phyloP scores from a whole-genome alignment of 306 rosid species.

The Castanea mollissima region DNA sequence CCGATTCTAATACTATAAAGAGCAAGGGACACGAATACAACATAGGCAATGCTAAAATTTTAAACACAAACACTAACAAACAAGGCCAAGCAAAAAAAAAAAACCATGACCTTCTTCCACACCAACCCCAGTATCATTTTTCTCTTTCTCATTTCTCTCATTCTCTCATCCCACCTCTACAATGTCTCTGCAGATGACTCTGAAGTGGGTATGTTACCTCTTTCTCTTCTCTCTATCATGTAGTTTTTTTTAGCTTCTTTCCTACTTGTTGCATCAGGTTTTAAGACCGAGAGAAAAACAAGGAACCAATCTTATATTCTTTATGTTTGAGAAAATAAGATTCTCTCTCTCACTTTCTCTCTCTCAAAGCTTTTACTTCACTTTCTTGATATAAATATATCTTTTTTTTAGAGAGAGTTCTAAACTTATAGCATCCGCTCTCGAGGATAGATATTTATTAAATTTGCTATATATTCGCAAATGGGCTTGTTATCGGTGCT shows the following conservation, averaged over 20 bases:
- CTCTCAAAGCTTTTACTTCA: not conserved
- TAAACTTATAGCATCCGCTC: too few relatives aligned
- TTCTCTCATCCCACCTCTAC: slow-evolving; percentile 22
- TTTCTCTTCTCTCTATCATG: not conserved
- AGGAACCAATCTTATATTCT: not conserved
- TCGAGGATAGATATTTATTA: too few relatives aligned
- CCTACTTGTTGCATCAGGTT: not conserved
- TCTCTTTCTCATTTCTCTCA: slow-evolving; percentile 18
- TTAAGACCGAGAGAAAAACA: not conserved
- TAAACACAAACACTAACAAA: not conserved
- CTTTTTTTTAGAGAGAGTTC: not conserved
- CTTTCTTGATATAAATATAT: not conserved
- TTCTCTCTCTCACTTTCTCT: not conserved
- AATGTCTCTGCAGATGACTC: slow-evolving; percentile 32
- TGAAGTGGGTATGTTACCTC: slow-evolving; percentile 42
- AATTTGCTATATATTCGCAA: too few relatives aligned
- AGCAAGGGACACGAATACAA: not conserved
- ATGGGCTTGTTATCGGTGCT: too few relatives aligned
- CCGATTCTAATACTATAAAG: too few relatives aligned
- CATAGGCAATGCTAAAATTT: not conserved
- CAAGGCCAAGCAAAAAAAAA: not conserved
- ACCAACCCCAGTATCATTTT: slow-evolving; percentile 18
- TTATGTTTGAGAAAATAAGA: not conserved
- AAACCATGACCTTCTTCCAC: not conserved
- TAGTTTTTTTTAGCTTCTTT: slow-evolving; percentile 2